phyloP scores from a whole-genome alignment of 495 filamentous ascomycete species.

The Neurospora tetraspora region DNA sequence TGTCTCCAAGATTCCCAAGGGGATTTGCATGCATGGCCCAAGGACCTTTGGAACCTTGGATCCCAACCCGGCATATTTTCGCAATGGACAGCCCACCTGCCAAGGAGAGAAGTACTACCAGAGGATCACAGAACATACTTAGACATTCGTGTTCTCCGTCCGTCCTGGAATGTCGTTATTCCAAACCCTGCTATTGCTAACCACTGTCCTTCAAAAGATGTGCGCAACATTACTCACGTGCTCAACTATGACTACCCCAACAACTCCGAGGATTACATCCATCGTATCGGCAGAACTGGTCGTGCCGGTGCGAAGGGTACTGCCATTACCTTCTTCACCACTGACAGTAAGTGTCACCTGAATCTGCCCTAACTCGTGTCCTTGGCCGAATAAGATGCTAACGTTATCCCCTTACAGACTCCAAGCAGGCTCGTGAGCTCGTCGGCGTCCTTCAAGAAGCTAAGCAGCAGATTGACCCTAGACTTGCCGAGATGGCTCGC shows the following conservation, averaged over 20 bases:
- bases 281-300: constrained; percentile 95
- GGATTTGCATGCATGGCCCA: constrained; percentile 15
- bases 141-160: constrained; percentile 34
- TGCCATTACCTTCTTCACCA: constrained; percentile 94
- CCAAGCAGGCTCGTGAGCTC: constrained; percentile 95
- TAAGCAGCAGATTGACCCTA: constrained; percentile 96
- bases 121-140: constrained; percentile 57
- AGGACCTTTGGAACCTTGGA: constrained; percentile 59
- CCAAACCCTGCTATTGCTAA: constrained; percentile 61
- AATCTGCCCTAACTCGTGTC: background rate
- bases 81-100: constrained; percentile 45
- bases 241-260: constrained; percentile 99
- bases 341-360: constrained; percentile 71
- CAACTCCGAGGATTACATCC: constrained; percentile 99
- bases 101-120: constrained; percentile 50
- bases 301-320: constrained; percentile 89
- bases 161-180: constrained; percentile 50
- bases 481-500: constrained; percentile 90
- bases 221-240: constrained; percentile 99
- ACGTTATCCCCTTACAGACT: constrained; percentile 47
- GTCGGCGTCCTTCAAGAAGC: constrained; percentile 85
- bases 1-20: constrained; percentile 45
- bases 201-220: constrained; percentile 70
- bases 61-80: constrained; percentile 42
- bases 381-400: constrained; percentile 15